Evolutionary conservation across 73 alveolate species (phyloP).

Genomic region (Diophrys sp.): DNA sequence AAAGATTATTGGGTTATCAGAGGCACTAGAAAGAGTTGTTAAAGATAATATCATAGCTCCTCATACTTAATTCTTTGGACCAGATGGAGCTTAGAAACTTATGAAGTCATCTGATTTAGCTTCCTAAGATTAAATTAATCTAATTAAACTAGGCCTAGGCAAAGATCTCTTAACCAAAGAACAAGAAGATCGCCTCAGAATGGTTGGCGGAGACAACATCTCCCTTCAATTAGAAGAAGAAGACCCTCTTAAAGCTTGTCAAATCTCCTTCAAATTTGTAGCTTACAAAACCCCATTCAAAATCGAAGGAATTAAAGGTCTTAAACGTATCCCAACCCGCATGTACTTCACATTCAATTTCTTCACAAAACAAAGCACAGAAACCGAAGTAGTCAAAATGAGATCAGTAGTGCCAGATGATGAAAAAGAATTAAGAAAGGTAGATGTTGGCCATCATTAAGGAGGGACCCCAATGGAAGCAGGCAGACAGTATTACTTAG

Average conservation of each 20-base stretch:
- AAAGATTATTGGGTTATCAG: too few relatives aligned
- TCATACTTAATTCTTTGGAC: conserved; percentile 17
- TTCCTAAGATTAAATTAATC: not conserved
- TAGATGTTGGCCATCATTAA: too few relatives aligned
- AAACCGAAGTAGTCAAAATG: too few relatives aligned
- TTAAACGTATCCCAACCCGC: not conserved
- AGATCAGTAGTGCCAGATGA: too few relatives aligned
- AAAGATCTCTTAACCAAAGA: not conserved
- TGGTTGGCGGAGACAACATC: too few relatives aligned
- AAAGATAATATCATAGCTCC: too few relatives aligned
- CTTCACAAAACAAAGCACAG: too few relatives aligned
- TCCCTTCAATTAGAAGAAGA: conserved; percentile 4
- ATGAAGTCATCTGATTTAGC: not conserved
- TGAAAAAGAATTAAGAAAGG: too few relatives aligned
- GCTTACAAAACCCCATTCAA: conserved; percentile 3
- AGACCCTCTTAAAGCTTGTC: conserved; percentile 3
- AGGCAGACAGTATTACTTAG: too few relatives aligned
- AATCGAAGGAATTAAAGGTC: not conserved
- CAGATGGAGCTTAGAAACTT: conserved; percentile 2
- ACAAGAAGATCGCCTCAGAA: not conserved
- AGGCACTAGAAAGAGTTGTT: too few relatives aligned
- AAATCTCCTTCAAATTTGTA: conserved; percentile 13
- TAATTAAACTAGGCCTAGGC: conserved; percentile 12
- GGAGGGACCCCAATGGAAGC: too few relatives aligned
- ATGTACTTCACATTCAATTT: conserved; percentile 6